Evolutionary conservation across 768 basidiomycete species (phyloP).

Genomic region (Amanita rimosa): DNA sequence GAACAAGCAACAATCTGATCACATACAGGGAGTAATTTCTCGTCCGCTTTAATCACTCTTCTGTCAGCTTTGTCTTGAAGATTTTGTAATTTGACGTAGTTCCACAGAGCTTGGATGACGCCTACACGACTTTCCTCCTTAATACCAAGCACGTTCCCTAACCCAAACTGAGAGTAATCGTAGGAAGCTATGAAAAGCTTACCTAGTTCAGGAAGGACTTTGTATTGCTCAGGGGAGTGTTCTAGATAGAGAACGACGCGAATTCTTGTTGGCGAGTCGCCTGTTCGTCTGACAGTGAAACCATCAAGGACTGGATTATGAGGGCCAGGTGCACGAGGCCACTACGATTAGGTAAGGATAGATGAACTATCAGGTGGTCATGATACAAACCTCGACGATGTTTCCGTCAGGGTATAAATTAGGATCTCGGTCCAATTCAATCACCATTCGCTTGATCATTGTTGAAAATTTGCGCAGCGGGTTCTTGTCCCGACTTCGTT

Average conservation of each 20-base stretch:
- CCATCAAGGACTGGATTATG: slow-evolving; percentile 68
- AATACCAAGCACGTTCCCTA: slow-evolving; percentile 55
- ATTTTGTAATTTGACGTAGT: slow-evolving; percentile 77
- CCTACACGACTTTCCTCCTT: slow-evolving; percentile 80
- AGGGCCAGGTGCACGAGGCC: slow-evolving; percentile 45
- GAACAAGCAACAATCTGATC: neutral
- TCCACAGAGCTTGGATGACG: slow-evolving; percentile 80
- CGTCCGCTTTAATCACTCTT: slow-evolving; percentile 58
- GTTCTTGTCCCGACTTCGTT: slow-evolving; percentile 49
- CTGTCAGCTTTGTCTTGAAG: slow-evolving; percentile 79
- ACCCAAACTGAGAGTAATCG: slow-evolving; percentile 1
- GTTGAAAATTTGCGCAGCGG: slow-evolving; percentile 75
- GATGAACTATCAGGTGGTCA: neutral
- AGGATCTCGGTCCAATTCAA: slow-evolving; percentile 84
- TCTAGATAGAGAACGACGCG: slow-evolving; percentile 81
- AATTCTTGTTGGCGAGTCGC: slow-evolving; percentile 67
- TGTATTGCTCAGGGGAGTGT: slow-evolving; percentile 81
- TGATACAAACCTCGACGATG: slow-evolving; percentile 65
- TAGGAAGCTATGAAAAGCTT: slow-evolving; percentile 8
- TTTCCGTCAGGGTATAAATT: slow-evolving; percentile 75
- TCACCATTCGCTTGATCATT: slow-evolving; percentile 70
- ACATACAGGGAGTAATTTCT: slow-evolving; percentile 50
- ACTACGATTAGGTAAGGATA: slow-evolving; percentile 25
- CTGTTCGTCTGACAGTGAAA: slow-evolving; percentile 73
- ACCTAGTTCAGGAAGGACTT: slow-evolving; percentile 70